Evolutionary conservation across 495 filamentous ascomycete genomes (phyloP), one percentile per base, ranked within the genome.

Genomic region (Hyaloscypha hepaticicola): DNA sequence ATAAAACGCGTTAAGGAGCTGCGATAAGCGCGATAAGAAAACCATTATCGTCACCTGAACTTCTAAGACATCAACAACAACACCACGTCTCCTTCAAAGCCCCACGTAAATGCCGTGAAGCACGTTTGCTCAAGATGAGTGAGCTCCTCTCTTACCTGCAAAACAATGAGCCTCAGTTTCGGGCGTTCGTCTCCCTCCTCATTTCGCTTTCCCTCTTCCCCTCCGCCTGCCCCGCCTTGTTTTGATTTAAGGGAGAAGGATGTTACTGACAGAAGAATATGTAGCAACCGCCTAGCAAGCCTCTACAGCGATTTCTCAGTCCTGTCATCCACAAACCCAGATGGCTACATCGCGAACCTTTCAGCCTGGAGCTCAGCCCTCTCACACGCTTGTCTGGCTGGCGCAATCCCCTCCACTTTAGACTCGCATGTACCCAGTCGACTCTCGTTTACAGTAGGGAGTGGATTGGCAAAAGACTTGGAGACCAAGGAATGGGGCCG

Each of bases 271-370:
- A 55, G 8, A 31, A 57, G n/a, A 14, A 7, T 5, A 27, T n/a
- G 45, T 53, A 95, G 90, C 77, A 85, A 88, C 65, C 92, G 95
- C 48, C 86, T 97, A 5, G 89, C 92, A 6, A 93, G 93, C 16
- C 86, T 99, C 58, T 99, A 96, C 78, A 97, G 93, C 62, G 96
- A 98, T 75, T 98, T 99, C 76, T 79, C 85, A 4, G 73, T 82
- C 38, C 92, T 94, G 66, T 84, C 83, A 64, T 86, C 85, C 60
- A 88, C 89, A 33, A 99, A 99, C 72, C 93, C 93, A 0, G 92
- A 96, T 70, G 94, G 93, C 66, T 99, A 93, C 78, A 76, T 81
- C 29, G 90, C 93, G 56, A 98, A 99, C 74, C 75, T 93, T 48
- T 77, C 83, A 16, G 91, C 93, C 49, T 99, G 95, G 95, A 85